Conservation (phyloP, 1,139 yeast species). For the Zygoascus meyerae region DNA sequence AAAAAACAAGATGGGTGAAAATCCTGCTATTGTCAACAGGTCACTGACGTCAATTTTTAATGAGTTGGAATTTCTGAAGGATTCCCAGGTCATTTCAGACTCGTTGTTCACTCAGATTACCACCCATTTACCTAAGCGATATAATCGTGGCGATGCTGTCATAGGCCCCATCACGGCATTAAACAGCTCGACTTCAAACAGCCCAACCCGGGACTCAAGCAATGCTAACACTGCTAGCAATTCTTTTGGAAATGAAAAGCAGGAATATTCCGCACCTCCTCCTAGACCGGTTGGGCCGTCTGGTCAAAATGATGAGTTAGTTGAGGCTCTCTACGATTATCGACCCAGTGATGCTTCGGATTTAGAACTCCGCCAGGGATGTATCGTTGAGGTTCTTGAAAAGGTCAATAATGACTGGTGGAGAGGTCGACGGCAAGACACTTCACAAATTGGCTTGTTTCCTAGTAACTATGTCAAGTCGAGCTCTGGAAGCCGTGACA, state of each 20-base stretch:
- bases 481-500: slow-evolving; percentile 4
- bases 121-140: slow-evolving; percentile 53
- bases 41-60: slow-evolving; percentile 71
- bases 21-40: slow-evolving; percentile 60
- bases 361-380: slow-evolving; percentile 58
- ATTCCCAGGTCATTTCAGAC: slow-evolving; percentile 67
- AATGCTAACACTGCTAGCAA: neutral
- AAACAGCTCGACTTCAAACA: neutral
- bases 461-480: slow-evolving; percentile 63
- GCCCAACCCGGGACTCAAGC: neutral
- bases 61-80: slow-evolving; percentile 72
- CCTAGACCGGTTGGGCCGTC: slow-evolving; percentile 22
- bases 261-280: slow-evolving; percentile 20
- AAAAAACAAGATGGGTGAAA: slow-evolving; percentile 12
- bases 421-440: slow-evolving; percentile 56
- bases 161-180: slow-evolving; percentile 26
- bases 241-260: neutral
- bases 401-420: slow-evolving; percentile 87
- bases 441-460: slow-evolving; percentile 75
- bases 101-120: slow-evolving; percentile 50
- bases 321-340: slow-evolving; percentile 69
- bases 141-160: slow-evolving; percentile 50
- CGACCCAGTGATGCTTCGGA: slow-evolving; percentile 68
- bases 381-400: slow-evolving; percentile 61
- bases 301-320: slow-evolving; percentile 34